A percentile compares a stretch with the other conserved stretches of the same genome.
phyloP scores from a whole-genome alignment of 208 protist species.

The Herpetomonas tarakana region DNA sequence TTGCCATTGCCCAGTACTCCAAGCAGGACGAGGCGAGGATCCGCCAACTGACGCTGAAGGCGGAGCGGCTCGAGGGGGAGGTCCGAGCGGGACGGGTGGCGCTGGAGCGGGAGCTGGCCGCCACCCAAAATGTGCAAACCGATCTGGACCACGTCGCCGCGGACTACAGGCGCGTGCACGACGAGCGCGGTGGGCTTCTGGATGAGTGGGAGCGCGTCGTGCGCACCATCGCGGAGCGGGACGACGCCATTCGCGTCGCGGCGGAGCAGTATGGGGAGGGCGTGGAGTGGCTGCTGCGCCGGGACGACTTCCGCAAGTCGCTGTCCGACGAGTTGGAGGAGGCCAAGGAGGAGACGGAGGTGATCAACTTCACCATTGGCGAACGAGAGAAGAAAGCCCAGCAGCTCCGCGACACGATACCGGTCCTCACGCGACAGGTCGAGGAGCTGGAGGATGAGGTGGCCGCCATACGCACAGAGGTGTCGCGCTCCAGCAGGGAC shows the following conservation, averaged over 20 bases:
- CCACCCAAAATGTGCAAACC: conserved; percentile 83
- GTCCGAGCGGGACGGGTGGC: conserved; percentile 48
- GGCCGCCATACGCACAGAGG: conserved; percentile 58
- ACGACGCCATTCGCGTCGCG: conserved; percentile 77
- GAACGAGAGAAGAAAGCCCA: conserved; percentile 52
- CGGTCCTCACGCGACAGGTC: conserved; percentile 43
- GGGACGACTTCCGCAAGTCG: conserved; percentile 37
- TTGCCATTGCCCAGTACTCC: conserved; percentile 87
- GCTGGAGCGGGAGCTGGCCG: conserved; percentile 76
- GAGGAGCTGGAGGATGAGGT: conserved; percentile 78
- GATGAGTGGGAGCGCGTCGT: conserved; percentile 91
- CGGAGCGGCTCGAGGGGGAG: conserved; percentile 70
- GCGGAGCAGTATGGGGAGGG: conserved; percentile 77
- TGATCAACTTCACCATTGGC: conserved; percentile 48
- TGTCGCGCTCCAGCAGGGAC: conserved; percentile 48
- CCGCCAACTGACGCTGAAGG: conserved; percentile 73
- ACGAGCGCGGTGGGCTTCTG: conserved; percentile 83
- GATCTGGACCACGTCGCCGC: conserved; percentile 92
- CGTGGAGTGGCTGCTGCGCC: conserved; percentile 61
- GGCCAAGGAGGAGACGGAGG: conserved; percentile 42
- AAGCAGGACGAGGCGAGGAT: conserved; percentile 87
- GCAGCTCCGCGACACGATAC: conserved; percentile 36
- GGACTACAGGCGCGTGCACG: conserved; percentile 89
- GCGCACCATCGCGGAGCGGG: conserved; percentile 77
- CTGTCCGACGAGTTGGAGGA: conserved; percentile 24